Percentiles rank a stretch among this genome's conserved stretches.
Evolutionary conservation across 306 rosid species (phyloP).

Genomic region (Trichosanthes truncata): DNA sequence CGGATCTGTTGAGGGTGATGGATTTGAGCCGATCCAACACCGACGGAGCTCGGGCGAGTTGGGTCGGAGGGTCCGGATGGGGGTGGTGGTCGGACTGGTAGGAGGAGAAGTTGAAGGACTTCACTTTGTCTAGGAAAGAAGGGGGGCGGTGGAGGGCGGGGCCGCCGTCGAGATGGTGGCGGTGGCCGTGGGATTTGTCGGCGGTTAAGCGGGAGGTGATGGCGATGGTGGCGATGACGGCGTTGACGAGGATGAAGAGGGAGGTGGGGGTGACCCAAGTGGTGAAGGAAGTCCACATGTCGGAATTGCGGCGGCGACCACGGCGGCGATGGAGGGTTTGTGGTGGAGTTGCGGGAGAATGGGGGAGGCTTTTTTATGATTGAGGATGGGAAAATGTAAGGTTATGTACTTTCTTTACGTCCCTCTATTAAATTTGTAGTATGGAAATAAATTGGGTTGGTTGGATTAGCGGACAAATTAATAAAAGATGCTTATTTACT

Average conservation of each 20-base stretch:
- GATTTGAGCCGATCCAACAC: slow-evolving; percentile 39
- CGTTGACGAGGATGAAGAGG: slow-evolving; percentile 67
- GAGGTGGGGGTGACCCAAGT: slow-evolving; percentile 52
- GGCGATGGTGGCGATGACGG: slow-evolving; percentile 40
- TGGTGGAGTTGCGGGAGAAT: neutral
- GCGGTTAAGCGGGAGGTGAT: slow-evolving; percentile 32
- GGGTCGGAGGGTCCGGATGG: neutral
- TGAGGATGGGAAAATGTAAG: neutral
- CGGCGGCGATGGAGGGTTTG: neutral
- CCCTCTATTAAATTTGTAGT: neutral
- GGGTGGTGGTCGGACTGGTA: neutral
- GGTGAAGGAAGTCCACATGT: slow-evolving; percentile 10
- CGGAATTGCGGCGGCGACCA: neutral
- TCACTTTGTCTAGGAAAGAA: slow-evolving; percentile 34
- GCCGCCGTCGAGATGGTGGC: neutral
- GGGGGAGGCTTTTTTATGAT: neutral
- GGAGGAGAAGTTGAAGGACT: slow-evolving; percentile 32
- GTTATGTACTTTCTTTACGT: neutral
- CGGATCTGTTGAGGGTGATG: slow-evolving; percentile 20
- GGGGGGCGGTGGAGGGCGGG: slow-evolving; percentile 25
- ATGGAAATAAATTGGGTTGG: neutral
- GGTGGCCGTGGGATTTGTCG: neutral
- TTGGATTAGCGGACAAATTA: no score
- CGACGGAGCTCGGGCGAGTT: slow-evolving; percentile 31
- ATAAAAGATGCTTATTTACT: no score